phyloP scores from a whole-genome alignment of 1,284 basidiomycete genomes.

The Fistulinella cinereoalba region DNA sequence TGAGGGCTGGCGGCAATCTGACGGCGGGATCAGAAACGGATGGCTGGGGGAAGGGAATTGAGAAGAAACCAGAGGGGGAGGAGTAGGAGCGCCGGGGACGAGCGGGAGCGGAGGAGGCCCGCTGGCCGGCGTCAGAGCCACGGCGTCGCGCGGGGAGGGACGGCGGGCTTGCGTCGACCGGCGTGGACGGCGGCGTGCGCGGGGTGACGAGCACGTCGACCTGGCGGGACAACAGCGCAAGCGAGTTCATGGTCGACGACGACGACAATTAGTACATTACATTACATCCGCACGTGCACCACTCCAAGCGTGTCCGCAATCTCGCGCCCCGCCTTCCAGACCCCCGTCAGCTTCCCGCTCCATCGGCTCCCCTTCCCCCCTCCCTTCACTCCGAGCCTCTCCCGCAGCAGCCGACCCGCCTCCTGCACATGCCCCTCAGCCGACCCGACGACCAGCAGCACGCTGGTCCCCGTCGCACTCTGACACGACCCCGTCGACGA shows the following conservation, averaged over 20 bases:
- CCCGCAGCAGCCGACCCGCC: conserved; percentile 57
- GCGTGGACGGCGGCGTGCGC: conserved; percentile 50
- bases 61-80: conserved; percentile 36
- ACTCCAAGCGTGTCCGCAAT: conserved; percentile 37
- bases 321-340: conserved; percentile 50
- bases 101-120: conserved; percentile 22
- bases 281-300: conserved; percentile 17
- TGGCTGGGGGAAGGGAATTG: conserved; percentile 30
- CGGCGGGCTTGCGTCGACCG: conserved; percentile 45
- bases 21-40: conserved; percentile 27
- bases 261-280: background rate
- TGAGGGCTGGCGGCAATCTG: conserved; percentile 27
- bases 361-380: conserved; percentile 63
- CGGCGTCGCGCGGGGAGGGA: too few species aligned
- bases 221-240: conserved; percentile 65
- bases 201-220: conserved; percentile 58
- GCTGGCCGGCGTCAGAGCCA: too few species aligned
- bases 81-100: conserved; percentile 44
- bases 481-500: conserved; percentile 61
- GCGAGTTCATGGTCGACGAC: conserved; percentile 56
- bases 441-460: conserved; percentile 60
- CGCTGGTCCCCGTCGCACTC: conserved; percentile 44
- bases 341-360: conserved; percentile 63
- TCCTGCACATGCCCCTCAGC: conserved; percentile 60
- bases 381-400: conserved; percentile 56